Evolutionary conservation across 352 stramenopile genomes (phyloP), one percentile per base, ranked within the genome.

Genomic region (Globisporangium paddicum): DNA sequence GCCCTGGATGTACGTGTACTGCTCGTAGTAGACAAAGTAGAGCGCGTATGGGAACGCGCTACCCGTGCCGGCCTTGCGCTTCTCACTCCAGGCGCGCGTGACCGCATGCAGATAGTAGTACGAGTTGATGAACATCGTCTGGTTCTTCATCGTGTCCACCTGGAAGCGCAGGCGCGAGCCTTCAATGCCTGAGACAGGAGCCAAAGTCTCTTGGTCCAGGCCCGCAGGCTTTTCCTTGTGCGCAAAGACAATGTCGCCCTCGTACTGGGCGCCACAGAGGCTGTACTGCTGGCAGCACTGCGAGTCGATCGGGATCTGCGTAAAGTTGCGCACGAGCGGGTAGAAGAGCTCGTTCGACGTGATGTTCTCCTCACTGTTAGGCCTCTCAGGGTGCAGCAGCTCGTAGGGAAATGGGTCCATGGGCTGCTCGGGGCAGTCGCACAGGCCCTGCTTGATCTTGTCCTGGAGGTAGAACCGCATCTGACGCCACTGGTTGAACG

Each of bases 1-100:
- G 30, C 89, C 89, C 58, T 96, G 86, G 60, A 97, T 97, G 62
- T 92, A 95, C 49, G 77, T 81, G 73, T 96, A 97, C 68, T 97
- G 90, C 56, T 97, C 90, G 62, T 96, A 95, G 62, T 89, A 97
- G 18, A 96, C 86, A 63, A 96, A 96, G 44, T 92, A 93, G 35
- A 97, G 68, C 46, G 81, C 87, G 66, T 97, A 97, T 16, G 87
- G 86, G 55, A 96, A 97, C 13, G 86, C 85, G 14, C 45, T 46
- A 48, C 46, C 46, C 35, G 18, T 26, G 61, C 60, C 9, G 13
- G 45, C 25, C 7, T 18, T 28, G n/a, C 28, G 41, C 18, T 37
- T 13, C 14, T 66, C 38, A n/a, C 71, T 72, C 78, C 75, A 89
- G 18, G 65, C 54, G 38, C 60, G 58, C 6, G 75, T 80, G 37